Base-by-base conservation (phyloP, 2,329 filamentous ascomycete genomes). In the Stachybotrys echinatus region DNA sequence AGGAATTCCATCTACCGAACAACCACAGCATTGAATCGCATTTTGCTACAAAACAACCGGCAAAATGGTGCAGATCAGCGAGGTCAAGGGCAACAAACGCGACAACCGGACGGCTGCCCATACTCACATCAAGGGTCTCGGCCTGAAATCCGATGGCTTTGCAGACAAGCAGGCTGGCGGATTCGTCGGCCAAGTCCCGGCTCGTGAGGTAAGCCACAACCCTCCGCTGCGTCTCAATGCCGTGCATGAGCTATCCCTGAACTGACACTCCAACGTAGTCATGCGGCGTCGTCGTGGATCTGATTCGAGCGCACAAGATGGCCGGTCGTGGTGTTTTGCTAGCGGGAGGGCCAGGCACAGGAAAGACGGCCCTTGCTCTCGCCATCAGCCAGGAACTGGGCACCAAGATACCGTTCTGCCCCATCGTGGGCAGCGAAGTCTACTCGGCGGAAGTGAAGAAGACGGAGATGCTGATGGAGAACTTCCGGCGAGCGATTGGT, bases 361-460 rank as follows among this genome's bases (percentile, higher is more conserved):
- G 94, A 69, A 99, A 99, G 78, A 99, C 94, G 23, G 94, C 94
- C 23, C 83, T 99, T 56, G 94, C 94, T 45, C 81, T 97, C 53
- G 94, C 94, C 45, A 89, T 99, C 60, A 95, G 90, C 69, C 94
- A 97, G 73, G 94, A 99, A 70, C 79, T 99, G 57, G 94, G 94
- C 59, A 96, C 92, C 46, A 97, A 96, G 76, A 95, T 99, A 50
- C 94, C 94, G 6, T 99, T 99, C 69, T 96, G 94, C 70, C 92
- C 92, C 38, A 97, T 99, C 65, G 94, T 96, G 48, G 94, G 92
- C 61, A 96, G 92, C 76, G 94, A 99, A 72, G 88, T 99, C 62
- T 99, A 96, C 75, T 96, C 90, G 59, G 87, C 92, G 43, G 94
- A 99, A 72, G 92, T 99, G 56, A 99, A 99, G 83, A 99, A 99